Evolutionary conservation across 2,329 filamentous ascomycete genomes (phyloP), one percentile per base, ranked within the genome.

Genomic region (Claviceps citrina): DNA sequence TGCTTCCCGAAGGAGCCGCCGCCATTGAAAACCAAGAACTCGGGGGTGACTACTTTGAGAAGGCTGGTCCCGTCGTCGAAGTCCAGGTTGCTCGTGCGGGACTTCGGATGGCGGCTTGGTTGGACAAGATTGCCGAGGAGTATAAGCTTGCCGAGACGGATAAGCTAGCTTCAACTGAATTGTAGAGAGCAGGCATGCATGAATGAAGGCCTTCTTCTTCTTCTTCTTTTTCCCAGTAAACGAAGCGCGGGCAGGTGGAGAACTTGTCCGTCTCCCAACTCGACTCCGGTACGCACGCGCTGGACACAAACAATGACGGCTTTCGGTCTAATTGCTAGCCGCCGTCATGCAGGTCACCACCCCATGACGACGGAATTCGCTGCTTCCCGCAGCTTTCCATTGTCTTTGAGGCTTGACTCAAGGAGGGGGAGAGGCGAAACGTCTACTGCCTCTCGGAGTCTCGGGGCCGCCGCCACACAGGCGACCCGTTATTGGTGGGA

Each of bases 41-140:
- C 19, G 68, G 68, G 22, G 72, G 71, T 0, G 65, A 68, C 26
- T 84, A 84, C 56, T 82, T 74, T 50, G 64, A 74, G 25, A 67
- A 65, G 25, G 78, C 76, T 2, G 71, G 70, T n/a, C 73, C 70
- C 16, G 70, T 78, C 42, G 65, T 84, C 34, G 75, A 84, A 56
- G 53, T 71, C 43, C 73, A 80, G 53, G 65, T 85, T 44, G 80
- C 79, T 7, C 73, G 71, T 46, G 81, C 76, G 4, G 81, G 81
- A 9, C 81, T 75, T 54, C 68, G 81, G 36, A 65, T 84, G 54
- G 80, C 73, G 2, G 69, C 68, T 16, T 83, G 76, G 75, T 59
- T 83, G 44, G 77, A 82, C 51, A 59, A 68, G 49, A 76, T 81
- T 49, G 73, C 64, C 7, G 58, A 64, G n/a, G 52, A 50, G 20